phyloP scores from a whole-genome alignment of 441 rosid species.

The Jatropha multifida region DNA sequence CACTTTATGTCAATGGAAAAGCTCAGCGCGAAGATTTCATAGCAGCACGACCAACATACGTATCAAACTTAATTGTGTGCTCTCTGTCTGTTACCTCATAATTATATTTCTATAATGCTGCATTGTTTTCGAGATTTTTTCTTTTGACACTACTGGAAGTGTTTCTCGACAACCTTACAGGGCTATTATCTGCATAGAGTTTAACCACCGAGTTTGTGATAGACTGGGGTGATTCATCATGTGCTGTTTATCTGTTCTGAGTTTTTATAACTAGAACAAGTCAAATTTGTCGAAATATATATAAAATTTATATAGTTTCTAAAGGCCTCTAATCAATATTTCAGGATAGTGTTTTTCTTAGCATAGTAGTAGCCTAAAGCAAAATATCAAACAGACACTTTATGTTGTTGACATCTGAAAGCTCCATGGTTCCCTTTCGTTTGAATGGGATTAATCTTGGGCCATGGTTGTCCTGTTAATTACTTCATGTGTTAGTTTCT shows the following conservation, averaged over 20 bases:
- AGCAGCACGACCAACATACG: constrained; percentile 36
- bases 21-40: constrained; percentile 41
- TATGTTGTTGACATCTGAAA: no score
- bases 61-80: constrained; percentile 33
- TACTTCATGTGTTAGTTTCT: not conserved
- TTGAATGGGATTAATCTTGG: not conserved
- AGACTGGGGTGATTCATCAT: no score
- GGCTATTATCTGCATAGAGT: not conserved
- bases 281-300: no score
- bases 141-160: no score
- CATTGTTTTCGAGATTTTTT: not conserved
- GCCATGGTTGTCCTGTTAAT: not conserved
- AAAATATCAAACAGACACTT: no score
- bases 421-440: not conserved
- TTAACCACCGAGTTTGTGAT: no score
- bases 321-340: no score
- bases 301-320: no score
- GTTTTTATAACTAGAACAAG: no score
- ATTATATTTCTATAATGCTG: not conserved
- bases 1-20: constrained; percentile 42
- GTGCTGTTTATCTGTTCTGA: no score
- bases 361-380: no score
- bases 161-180: not conserved
- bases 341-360: no score
- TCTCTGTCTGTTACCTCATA: constrained; percentile 1